Evolutionary conservation across 2,329 filamentous ascomycete species (phyloP).

Genomic region (Phialophora chinensis): DNA sequence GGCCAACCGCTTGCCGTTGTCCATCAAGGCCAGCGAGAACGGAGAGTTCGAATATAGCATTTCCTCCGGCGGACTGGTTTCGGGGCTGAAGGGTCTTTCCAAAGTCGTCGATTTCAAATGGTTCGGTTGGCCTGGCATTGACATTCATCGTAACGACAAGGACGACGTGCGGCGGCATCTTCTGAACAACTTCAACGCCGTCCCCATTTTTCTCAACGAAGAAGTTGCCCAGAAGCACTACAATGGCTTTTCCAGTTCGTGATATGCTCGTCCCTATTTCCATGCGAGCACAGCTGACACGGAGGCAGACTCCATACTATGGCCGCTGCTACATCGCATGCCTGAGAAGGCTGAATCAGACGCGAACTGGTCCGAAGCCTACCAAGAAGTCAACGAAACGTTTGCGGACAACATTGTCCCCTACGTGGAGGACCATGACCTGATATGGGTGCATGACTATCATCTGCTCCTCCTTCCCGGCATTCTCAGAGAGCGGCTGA

Average conservation of each 20-base stretch:
- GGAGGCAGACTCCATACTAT: slow-evolving; percentile 80
- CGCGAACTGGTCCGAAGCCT: slow-evolving; percentile 77
- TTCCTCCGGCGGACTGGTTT: slow-evolving; percentile 94
- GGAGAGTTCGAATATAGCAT: slow-evolving; percentile 91
- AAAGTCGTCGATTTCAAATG: slow-evolving; percentile 96
- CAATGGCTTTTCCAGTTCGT: slow-evolving; percentile 90
- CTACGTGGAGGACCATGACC: slow-evolving; percentile 81
- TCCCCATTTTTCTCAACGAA: slow-evolving; percentile 90
- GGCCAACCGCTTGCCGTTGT: slow-evolving; percentile 93
- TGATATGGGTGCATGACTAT: slow-evolving; percentile 97
- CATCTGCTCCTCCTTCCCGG: slow-evolving; percentile 93
- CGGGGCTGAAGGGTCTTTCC: slow-evolving; percentile 84
- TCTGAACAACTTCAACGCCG: slow-evolving; percentile 83
- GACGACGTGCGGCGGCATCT: slow-evolving; percentile 74
- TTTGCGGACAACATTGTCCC: slow-evolving; percentile 84
- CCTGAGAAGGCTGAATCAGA: slow-evolving; percentile 74
- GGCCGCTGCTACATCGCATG: slow-evolving; percentile 96
- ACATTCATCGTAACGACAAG: slow-evolving; percentile 85
- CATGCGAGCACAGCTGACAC: not conserved
- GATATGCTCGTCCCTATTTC: not conserved
- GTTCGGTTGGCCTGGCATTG: slow-evolving; percentile 97
- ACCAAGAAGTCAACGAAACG: slow-evolving; percentile 83
- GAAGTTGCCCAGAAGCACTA: slow-evolving; percentile 92
- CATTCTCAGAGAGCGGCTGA: slow-evolving; percentile 79
- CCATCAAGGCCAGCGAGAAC: slow-evolving; percentile 90